A percentile compares a stretch with the other conserved stretches of the same genome.
phyloP scores from a whole-genome alignment of 768 basidiomycete species.

The Panaeolus cyanescens region DNA sequence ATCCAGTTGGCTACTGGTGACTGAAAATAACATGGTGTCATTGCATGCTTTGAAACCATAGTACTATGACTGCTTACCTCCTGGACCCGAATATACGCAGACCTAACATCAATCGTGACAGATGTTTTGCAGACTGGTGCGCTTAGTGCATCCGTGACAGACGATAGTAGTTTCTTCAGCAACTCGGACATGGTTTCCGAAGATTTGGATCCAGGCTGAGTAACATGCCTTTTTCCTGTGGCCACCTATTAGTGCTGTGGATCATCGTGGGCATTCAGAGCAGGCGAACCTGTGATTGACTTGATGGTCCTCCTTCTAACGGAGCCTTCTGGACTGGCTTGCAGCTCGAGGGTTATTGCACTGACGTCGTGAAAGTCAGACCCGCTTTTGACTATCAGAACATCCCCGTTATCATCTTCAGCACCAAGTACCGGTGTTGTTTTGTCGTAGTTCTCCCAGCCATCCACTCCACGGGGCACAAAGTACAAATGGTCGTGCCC shows the following conservation, averaged over 20 bases:
- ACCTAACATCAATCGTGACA: constrained; percentile 71
- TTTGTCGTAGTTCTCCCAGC: constrained; percentile 69
- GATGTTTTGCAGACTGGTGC: constrained; percentile 75
- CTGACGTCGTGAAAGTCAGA: constrained; percentile 89
- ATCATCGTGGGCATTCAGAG: background rate
- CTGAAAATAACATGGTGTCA: constrained; percentile 35
- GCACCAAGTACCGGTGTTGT: constrained; percentile 57
- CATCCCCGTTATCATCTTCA: constrained; percentile 70
- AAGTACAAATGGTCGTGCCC: constrained; percentile 91
- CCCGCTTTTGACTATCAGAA: constrained; percentile 82
- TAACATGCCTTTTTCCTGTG: constrained; percentile 70
- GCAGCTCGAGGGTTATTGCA: constrained; percentile 66
- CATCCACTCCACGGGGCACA: constrained; percentile 61
- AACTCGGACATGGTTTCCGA: constrained; percentile 57
- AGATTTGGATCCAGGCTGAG: constrained; percentile 58
- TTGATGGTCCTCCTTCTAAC: constrained; percentile 67
- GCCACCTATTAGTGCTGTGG: background rate
- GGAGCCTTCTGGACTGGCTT: constrained; percentile 59
- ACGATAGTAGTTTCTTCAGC: constrained; percentile 63
- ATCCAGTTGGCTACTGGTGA: constrained; percentile 81
- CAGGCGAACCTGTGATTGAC: constrained; percentile 53
- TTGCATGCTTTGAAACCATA: background rate
- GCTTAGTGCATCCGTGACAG: constrained; percentile 69
- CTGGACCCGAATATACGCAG: constrained; percentile 68
- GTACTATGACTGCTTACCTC: constrained; percentile 49